Base-by-base conservation (phyloP, 805 yeast genomes). In the Ogataea ganodermae region DNA sequence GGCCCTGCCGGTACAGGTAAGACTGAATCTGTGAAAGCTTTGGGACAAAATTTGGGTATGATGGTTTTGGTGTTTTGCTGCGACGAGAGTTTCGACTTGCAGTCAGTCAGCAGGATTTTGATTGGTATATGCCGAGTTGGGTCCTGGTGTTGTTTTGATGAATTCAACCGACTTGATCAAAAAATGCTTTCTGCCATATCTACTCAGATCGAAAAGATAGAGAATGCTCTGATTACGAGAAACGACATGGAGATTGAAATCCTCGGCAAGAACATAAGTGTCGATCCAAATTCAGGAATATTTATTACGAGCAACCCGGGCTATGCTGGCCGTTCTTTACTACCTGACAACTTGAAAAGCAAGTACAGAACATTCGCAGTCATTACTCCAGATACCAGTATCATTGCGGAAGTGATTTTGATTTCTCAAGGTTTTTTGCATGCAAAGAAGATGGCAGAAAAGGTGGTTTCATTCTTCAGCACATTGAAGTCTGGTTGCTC, bases 1-100 rank as follows among this genome's bases (percentile, higher is more conserved):
- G 98, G 98, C 0, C 97, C 98, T 1, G 97, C 98, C 2, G 98
- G 98, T 35, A 92, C 98, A 0, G 98, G 98, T 54, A 92, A 92
- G 61, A 92, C 98, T 0, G 98, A 92, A 62, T 77, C 96, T 0
- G 76, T 92, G 21, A 92, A 92, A 62, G 87, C 96, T 0, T 69
- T 91, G 24, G 97, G 94, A 1, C 81, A 81, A 35, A 80, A 80
- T 31, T 68, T 92, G 6, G 98, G 98, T 6, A 75, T 81, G 48
- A 79, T 81, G 78, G 96, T 89, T 0, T 63, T 86, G 9, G 96
- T 92, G 0, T 91, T 92, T 64, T 84, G 89, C 61, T 92, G 98
- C 69, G 98, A 92, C 58, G 96, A 91, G 42, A 70, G 87, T 0
- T 92, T 89, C 69, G 96, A 91, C 58, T 86, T 77, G 58, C 84